Evolutionary conservation across 208 protist genomes (phyloP).

Genomic region (Crithidia bombi): DNA sequence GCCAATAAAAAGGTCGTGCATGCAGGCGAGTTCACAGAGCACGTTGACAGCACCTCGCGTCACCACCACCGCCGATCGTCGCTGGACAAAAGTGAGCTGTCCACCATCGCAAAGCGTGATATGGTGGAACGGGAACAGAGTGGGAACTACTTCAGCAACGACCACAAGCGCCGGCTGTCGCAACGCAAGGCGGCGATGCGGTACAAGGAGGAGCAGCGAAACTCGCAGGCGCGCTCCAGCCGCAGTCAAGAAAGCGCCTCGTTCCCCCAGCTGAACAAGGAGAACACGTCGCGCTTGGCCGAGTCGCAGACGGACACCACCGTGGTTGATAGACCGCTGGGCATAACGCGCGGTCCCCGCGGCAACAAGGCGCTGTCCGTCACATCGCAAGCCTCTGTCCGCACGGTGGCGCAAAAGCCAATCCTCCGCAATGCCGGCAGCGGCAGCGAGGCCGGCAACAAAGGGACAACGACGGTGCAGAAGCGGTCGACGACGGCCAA

Average conservation of each 20-base stretch:
- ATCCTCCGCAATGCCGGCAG: background rate
- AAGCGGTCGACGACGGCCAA: background rate
- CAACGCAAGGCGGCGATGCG: constrained; percentile 8
- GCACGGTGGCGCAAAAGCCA: constrained; percentile 18
- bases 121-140: constrained; percentile 1
- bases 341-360: background rate
- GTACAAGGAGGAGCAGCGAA: background rate
- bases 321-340: background rate
- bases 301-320: background rate
- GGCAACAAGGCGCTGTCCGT: constrained; percentile 2
- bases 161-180: constrained; percentile 15
- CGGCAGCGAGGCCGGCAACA: no score
- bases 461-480: background rate
- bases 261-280: constrained; percentile 6
- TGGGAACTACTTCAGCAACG: constrained; percentile 22
- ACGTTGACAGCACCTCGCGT: background rate
- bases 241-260: background rate
- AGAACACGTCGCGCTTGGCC: background rate
- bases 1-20: background rate
- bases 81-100: background rate
- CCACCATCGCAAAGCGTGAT: background rate
- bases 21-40: background rate
- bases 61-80: constrained; percentile 1
- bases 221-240: background rate
- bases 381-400: constrained; percentile 12